Evolutionary conservation across 495 filamentous ascomycete genomes (phyloP).

Genomic region (Venustampulla echinocandica): DNA sequence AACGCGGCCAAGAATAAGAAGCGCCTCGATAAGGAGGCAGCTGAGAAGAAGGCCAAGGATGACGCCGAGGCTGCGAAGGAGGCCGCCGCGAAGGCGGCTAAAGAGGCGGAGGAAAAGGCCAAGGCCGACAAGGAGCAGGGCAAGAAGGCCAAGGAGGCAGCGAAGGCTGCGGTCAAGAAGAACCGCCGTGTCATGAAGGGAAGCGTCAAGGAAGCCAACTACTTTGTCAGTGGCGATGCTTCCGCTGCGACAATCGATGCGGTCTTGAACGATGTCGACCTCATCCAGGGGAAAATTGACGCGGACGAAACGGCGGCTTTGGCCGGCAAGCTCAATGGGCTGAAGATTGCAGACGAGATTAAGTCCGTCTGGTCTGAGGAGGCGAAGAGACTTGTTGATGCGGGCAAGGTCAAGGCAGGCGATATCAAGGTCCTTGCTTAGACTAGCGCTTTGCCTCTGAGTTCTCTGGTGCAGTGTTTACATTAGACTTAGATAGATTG

Average conservation of each 20-base stretch:
- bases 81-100: conserved; percentile 64
- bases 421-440: conserved; percentile 45
- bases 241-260: conserved; percentile 66
- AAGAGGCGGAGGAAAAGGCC: conserved; percentile 77
- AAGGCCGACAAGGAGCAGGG: conserved; percentile 70
- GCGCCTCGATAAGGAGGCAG: conserved; percentile 81
- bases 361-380: conserved; percentile 59
- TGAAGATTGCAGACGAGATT: conserved; percentile 62
- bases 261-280: conserved; percentile 78
- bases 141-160: conserved; percentile 97
- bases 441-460: too few species aligned
- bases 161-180: conserved; percentile 98
- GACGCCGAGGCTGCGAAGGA: conserved; percentile 69
- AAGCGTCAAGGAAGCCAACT: conserved; percentile 93
- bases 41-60: conserved; percentile 73
- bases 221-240: conserved; percentile 65
- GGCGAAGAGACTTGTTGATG: conserved; percentile 61
- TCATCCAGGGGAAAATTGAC: conserved; percentile 83
- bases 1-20: conserved; percentile 92
- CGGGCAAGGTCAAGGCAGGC: conserved; percentile 75
- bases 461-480: background rate
- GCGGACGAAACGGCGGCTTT: conserved; percentile 77
- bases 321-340: conserved; percentile 63
- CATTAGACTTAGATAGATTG: background rate
- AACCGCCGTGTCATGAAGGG: conserved; percentile 92